A percentile compares a stretch with the other conserved stretches of the same genome.
Conservation (phyloP, 2,329 filamentous ascomycete genomes). For the Cylindrodendrum hubeiense region DNA sequence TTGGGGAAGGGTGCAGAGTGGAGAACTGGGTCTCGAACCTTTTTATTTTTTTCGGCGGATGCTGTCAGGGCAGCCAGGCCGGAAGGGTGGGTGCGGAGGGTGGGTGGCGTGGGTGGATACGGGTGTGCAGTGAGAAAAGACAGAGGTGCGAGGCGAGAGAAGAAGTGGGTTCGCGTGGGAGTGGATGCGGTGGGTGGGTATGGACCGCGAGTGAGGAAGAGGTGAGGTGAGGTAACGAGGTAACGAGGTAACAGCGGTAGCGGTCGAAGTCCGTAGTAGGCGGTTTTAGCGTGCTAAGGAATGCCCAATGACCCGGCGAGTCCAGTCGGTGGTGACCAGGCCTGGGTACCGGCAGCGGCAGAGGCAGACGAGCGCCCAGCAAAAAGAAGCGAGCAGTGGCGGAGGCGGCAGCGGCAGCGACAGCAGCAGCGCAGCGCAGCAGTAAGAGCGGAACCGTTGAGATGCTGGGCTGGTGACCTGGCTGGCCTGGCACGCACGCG, state of each 20-base stretch:
- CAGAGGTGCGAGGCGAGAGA: slow-evolving; percentile 39
- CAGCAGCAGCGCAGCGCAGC: slow-evolving; percentile 24
- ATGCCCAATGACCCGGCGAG: slow-evolving; percentile 16
- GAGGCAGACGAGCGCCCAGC: background rate
- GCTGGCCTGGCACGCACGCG: slow-evolving; percentile 32
- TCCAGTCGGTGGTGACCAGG: slow-evolving; percentile 16
- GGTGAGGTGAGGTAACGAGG: slow-evolving; percentile 23
- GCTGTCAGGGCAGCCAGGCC: slow-evolving; percentile 46
- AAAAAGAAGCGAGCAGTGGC: background rate
- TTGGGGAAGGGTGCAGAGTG: slow-evolving; percentile 61
- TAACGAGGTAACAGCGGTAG: slow-evolving; percentile 21
- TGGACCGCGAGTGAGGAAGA: slow-evolving; percentile 28
- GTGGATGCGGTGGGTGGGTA: slow-evolving; percentile 35
- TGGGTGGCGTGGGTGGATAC: slow-evolving; percentile 36
- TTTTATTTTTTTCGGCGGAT: slow-evolving; percentile 54
- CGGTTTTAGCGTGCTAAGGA: slow-evolving; percentile 23
- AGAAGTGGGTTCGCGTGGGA: slow-evolving; percentile 40
- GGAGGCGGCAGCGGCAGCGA: background rate
- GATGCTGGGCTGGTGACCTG: slow-evolving; percentile 32
- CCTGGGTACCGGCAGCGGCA: slow-evolving; percentile 9
- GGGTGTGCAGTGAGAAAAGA: slow-evolving; percentile 34
- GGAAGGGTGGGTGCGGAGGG: slow-evolving; percentile 45
- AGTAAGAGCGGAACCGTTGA: slow-evolving; percentile 41
- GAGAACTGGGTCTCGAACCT: slow-evolving; percentile 59
- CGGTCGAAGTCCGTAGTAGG: slow-evolving; percentile 23